Evolutionary conservation across 2,329 filamentous ascomycete genomes (phyloP).

Genomic region (Rutstroemia sydowiana): DNA sequence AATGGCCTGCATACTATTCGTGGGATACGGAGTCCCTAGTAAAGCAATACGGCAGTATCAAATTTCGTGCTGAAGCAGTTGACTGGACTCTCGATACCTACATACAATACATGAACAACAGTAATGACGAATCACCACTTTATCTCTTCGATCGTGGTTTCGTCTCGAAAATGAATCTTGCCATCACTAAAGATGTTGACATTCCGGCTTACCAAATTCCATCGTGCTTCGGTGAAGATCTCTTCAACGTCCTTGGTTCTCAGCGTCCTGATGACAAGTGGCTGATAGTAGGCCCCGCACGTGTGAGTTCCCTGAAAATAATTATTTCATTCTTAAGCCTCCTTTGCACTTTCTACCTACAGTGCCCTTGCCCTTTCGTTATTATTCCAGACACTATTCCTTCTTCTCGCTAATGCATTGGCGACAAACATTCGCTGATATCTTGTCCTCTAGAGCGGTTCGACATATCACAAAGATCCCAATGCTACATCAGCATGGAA

Average conservation of each 20-base stretch:
- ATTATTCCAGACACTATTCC: no score
- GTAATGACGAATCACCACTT: slow-evolving; percentile 76
- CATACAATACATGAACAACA: slow-evolving; percentile 71
- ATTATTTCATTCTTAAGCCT: no score
- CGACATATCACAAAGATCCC: slow-evolving; percentile 86
- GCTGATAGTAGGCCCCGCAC: slow-evolving; percentile 82
- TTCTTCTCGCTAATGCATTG: no score
- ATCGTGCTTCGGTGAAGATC: slow-evolving; percentile 75
- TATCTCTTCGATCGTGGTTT: slow-evolving; percentile 90
- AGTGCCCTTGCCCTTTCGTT: no score
- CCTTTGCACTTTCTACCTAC: no score
- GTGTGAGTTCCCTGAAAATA: no score
- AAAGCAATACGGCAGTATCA: slow-evolving; percentile 53
- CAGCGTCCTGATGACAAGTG: slow-evolving; percentile 83
- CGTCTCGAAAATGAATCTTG: slow-evolving; percentile 74
- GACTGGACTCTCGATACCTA: slow-evolving; percentile 86
- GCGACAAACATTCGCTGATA: no score
- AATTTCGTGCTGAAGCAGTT: slow-evolving; percentile 85
- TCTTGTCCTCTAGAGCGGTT: no score
- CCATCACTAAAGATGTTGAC: slow-evolving; percentile 45
- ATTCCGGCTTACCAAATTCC: slow-evolving; percentile 65
- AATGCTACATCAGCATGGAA: slow-evolving; percentile 83
- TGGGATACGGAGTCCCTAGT: slow-evolving; percentile 70
- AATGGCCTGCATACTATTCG: slow-evolving; percentile 68
- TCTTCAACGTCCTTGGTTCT: slow-evolving; percentile 70